phyloP scores from a whole-genome alignment of 2,329 filamentous ascomycete genomes.

The Pochonia chlamydosporia region DNA sequence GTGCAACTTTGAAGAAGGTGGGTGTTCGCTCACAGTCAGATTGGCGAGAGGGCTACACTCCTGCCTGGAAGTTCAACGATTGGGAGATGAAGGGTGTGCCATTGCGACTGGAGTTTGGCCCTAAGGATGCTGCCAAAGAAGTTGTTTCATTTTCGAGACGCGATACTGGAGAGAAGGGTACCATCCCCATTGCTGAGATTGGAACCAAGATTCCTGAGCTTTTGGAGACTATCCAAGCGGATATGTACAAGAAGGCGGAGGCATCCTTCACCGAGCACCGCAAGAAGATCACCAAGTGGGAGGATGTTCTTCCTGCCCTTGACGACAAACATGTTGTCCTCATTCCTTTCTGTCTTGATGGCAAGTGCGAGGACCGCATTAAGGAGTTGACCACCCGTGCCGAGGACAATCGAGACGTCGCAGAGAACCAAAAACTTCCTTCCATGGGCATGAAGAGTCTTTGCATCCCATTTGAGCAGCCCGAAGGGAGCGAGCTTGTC shows the following conservation, averaged over 20 bases:
- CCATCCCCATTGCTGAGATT: slow-evolving; percentile 70
- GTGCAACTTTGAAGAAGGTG: slow-evolving; percentile 61
- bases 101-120: slow-evolving; percentile 89
- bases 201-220: slow-evolving; percentile 68
- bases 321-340: slow-evolving; percentile 90
- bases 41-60: slow-evolving; percentile 83
- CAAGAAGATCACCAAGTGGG: slow-evolving; percentile 78
- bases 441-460: slow-evolving; percentile 63
- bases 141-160: slow-evolving; percentile 82
- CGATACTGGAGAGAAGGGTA: slow-evolving; percentile 78
- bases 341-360: slow-evolving; percentile 80
- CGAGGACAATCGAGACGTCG: slow-evolving; percentile 49
- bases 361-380: slow-evolving; percentile 85
- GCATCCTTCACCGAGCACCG: slow-evolving; percentile 74
- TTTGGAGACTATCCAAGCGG: slow-evolving; percentile 83
- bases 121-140: slow-evolving; percentile 82
- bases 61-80: slow-evolving; percentile 98
- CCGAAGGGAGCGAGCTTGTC: slow-evolving; percentile 58
- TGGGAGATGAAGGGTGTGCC: slow-evolving; percentile 97
- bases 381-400: slow-evolving; percentile 85
- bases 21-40: slow-evolving; percentile 78
- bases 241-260: slow-evolving; percentile 74
- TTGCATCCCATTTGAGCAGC: slow-evolving; percentile 78
- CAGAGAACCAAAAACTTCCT: slow-evolving; percentile 48
- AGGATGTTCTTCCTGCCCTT: slow-evolving; percentile 82